Base-by-base conservation (phyloP, 2,329 filamentous ascomycete genomes). In the Fusarium avenaceum region DNA sequence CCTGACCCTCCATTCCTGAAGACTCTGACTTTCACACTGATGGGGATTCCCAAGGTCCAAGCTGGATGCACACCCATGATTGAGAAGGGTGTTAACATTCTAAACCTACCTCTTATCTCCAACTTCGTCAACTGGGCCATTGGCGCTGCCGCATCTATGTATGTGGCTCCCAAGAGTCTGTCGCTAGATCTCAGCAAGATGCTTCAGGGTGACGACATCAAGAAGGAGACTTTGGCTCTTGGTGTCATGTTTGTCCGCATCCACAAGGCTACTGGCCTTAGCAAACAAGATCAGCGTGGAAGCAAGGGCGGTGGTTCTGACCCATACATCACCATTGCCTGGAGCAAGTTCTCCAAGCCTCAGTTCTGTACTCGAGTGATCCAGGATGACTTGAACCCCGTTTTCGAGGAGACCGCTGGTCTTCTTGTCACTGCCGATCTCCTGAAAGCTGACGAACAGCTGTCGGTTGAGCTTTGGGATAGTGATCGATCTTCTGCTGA, bases 101-200 rank as follows among this genome's bases (percentile, higher is more conserved):
- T 98, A 26, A 97, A 98, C 72, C 82, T 98, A 11, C 95, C 95
- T 0, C 79, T 98, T 38, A 97, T 98, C 72, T 96, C 93, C 15
- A 96, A 96, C 74, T 98, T 99, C 76, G 95, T 97, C 79, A 97
- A 97, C 79, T 97, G 94, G 81, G 93, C 95, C 7, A 97, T 98
- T 72, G 90, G 89, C 38, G 89, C 96, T 0, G 93, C 94, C 0
- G 91, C 92, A 4, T 92, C 90, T 75, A 91, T 97, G 87, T 97
- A 97, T 67, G 94, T 97, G 26, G 95, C 95, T 3, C 95, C 95
- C 10, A 97, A 97, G 80, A 96, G 91, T 13, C 90, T 98, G 90
- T 94, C 93, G 0, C 86, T 98, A 46, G 95, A 99, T 73, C 86
- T 98, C 77, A 89, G 92, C 72, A 94, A 94, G 77, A 92, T 98